phyloP scores from a whole-genome alignment of 768 basidiomycete genomes.

The Mycena polygramma region DNA sequence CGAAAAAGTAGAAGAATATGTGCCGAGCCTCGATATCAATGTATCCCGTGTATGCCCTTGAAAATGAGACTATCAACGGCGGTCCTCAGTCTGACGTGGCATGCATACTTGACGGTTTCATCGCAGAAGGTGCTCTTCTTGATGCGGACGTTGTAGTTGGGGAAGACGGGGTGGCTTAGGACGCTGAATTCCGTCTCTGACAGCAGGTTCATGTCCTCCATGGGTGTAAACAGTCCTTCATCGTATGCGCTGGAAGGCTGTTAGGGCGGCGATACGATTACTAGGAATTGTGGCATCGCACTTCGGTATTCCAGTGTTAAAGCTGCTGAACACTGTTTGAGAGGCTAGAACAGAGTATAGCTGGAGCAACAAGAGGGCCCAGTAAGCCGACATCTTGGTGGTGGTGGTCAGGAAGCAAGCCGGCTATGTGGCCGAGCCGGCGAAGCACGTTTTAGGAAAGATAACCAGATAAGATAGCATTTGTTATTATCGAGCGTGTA shows the following conservation, averaged over 20 bases:
- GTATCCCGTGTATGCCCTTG: slow-evolving; percentile 73
- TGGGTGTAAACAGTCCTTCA: slow-evolving; percentile 35
- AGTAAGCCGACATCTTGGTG: slow-evolving; percentile 13
- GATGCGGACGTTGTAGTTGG: slow-evolving; percentile 56
- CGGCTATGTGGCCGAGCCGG: not conserved
- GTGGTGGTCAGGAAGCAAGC: not conserved
- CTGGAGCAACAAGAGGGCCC: slow-evolving; percentile 4
- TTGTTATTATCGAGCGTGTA: too few relatives aligned
- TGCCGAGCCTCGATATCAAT: slow-evolving; percentile 75
- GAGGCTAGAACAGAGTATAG: not conserved
- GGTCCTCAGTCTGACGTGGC: not conserved
- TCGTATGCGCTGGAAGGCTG: slow-evolving; percentile 29
- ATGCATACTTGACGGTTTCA: slow-evolving; percentile 52
- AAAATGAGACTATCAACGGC: not conserved
- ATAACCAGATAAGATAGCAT: too few relatives aligned
- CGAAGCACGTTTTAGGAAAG: too few relatives aligned
- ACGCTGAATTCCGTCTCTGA: slow-evolving; percentile 51
- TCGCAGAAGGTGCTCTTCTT: slow-evolving; percentile 58
- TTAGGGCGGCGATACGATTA: not conserved
- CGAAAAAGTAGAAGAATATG: slow-evolving; percentile 85
- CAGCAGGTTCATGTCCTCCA: slow-evolving; percentile 38
- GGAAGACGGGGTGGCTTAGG: slow-evolving; percentile 59
- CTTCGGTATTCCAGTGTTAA: not conserved
- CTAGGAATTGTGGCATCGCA: not conserved
- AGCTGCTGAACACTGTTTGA: slow-evolving; percentile 4